These are phyloP conservation scores for Graphium sp. DNA, from an alignment of 2,329 filamentous ascomycete species.

Conservation along the genomic window DNA sequence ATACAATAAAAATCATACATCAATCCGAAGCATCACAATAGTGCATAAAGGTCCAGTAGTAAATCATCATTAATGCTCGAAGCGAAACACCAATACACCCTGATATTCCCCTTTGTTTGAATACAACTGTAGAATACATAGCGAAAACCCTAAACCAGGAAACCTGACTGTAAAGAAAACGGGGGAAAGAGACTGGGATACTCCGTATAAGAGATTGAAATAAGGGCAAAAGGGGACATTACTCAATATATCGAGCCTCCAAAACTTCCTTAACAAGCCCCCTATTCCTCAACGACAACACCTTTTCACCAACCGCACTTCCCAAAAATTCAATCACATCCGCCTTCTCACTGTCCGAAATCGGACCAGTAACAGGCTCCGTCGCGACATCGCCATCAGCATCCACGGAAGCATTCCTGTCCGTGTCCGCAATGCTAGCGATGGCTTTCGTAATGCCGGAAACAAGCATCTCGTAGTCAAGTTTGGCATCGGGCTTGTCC, in stretches of 20 bases:
- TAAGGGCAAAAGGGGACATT: too few relatives aligned
- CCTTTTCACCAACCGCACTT: slow-evolving; percentile 30
- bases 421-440: slow-evolving; percentile 20
- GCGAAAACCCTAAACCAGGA: too few relatives aligned
- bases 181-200: too few relatives aligned
- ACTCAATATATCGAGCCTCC: slow-evolving; percentile 36
- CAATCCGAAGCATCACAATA: too few relatives aligned
- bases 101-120: too few relatives aligned
- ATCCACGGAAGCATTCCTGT: slow-evolving; percentile 23
- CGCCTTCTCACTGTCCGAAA: slow-evolving; percentile 18
- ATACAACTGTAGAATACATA: too few relatives aligned
- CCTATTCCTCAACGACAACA: slow-evolving; percentile 26
- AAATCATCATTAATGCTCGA: too few relatives aligned
- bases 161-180: too few relatives aligned
- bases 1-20: too few relatives aligned
- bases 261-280: slow-evolving; percentile 31
- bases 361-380: slow-evolving; percentile 4
- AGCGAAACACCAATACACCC: too few relatives aligned
- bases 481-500: slow-evolving; percentile 28
- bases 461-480: slow-evolving; percentile 38
- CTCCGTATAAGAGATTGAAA: too few relatives aligned
- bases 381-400: slow-evolving; percentile 6
- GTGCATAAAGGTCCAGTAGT: too few relatives aligned
- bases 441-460: slow-evolving; percentile 38
- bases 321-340: slow-evolving; percentile 38